Conservation (phyloP, 345 rosid genomes). For the Reutealis trisperma region DNA sequence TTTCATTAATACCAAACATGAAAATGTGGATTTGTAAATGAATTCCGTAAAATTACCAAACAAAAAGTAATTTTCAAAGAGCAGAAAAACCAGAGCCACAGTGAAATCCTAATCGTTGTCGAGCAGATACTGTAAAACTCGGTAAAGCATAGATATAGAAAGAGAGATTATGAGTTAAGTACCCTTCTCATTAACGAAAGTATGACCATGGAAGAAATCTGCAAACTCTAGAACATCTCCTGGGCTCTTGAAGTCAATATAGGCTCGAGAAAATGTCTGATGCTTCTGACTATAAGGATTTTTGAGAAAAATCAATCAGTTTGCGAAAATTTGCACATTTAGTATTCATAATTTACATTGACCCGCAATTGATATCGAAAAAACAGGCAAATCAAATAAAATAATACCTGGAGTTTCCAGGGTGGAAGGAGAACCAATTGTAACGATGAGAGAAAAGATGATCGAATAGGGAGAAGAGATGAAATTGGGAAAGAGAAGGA, state of each 20-base stretch:
- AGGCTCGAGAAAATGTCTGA: conserved; percentile 64
- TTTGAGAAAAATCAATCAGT: not conserved
- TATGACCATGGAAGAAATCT: conserved; percentile 65
- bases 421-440: conserved; percentile 57
- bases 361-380: not conserved
- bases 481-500: conserved; percentile 61
- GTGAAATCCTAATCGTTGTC: not conserved
- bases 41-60: not conserved
- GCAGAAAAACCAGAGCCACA: not conserved
- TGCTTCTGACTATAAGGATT: conserved; percentile 45
- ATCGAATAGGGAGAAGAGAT: conserved; percentile 57
- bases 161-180: conserved; percentile 1
- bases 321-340: too few relatives aligned
- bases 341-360: not conserved
- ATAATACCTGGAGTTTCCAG: conserved; percentile 53
- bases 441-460: conserved; percentile 57
- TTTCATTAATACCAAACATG: too few relatives aligned
- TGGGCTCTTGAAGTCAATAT: conserved; percentile 55
- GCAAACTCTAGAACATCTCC: conserved; percentile 71
- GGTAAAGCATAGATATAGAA: conserved; percentile 2
- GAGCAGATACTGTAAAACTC: not conserved
- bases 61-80: not conserved
- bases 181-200: conserved; percentile 79
- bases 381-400: not conserved
- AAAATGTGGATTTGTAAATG: too few relatives aligned